Conservation (phyloP, 2,329 filamentous ascomycete genomes). For the Ascochyta viciae-villosae region DNA sequence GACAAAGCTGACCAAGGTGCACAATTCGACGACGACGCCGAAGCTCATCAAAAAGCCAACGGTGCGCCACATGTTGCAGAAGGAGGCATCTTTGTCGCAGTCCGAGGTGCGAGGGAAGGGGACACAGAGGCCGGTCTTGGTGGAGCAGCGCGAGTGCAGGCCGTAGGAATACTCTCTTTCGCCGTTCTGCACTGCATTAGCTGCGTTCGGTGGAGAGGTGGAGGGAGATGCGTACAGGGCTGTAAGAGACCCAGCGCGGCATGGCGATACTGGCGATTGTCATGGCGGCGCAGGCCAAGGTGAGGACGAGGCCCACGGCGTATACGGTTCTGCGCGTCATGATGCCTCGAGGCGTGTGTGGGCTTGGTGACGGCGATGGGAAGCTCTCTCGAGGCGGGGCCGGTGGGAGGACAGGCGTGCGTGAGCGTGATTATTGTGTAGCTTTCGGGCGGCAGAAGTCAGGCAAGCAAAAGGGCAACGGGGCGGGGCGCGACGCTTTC, state of each 20-base stretch:
- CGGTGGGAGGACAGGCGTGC: conserved; percentile 7
- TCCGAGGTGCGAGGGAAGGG: conserved; percentile 72
- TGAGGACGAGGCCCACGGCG: conserved; percentile 56
- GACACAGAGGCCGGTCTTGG: conserved; percentile 67
- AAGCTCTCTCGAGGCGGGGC: not conserved
- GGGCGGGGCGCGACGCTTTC: conserved; percentile 9
- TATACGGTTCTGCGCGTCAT: conserved; percentile 60
- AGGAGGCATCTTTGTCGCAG: conserved; percentile 72
- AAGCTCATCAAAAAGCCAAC: conserved; percentile 89
- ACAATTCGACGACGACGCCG: conserved; percentile 80
- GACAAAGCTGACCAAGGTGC: conserved; percentile 78
- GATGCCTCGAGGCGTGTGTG: conserved; percentile 14
- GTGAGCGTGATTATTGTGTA: conserved; percentile 6
- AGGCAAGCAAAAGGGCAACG: conserved; percentile 13
- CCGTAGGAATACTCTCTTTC: conserved; percentile 64
- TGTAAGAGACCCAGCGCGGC: conserved; percentile 74
- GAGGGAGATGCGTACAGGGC: conserved; percentile 43
- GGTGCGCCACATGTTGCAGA: conserved; percentile 91
- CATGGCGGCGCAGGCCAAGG: conserved; percentile 66
- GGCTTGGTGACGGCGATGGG: not conserved
- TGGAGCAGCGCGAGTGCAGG: conserved; percentile 81
- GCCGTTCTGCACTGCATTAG: conserved; percentile 36
- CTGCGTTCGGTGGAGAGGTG: no score
- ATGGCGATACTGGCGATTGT: conserved; percentile 73
- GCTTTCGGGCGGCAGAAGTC: conserved; percentile 10